Base-by-base conservation (phyloP, 345 rosid genomes). In the Arabidopsis suecica region DNA sequence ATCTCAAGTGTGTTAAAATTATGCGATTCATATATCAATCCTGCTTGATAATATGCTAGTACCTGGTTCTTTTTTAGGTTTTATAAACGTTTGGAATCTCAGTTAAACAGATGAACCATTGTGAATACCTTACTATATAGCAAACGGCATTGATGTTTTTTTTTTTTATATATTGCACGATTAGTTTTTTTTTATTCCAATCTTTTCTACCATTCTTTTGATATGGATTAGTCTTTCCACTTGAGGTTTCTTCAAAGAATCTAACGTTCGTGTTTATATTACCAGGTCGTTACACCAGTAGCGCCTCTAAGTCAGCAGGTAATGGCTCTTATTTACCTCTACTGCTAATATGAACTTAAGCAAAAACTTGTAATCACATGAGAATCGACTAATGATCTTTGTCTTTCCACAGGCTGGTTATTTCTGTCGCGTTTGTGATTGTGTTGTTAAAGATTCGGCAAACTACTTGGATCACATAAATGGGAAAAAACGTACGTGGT, bases 241-340 rank as follows among this genome's bases (percentile, higher is more conserved):
- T 37, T 28, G 1, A 38, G 45, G 66, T 44, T n/a, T 66, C 13
- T 6, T 42, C 6, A 9, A 9, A 61, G 51, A 59, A 34, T 65
- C 72, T 65, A 25, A 59, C 12, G 7, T 14, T 48, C 22, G 28
- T 54, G 36, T 3, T 72, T n/a, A 0, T 53, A 64, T 60, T 56
- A 75, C 78, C 91, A 92, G 99, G 98, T 92, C 64, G 97, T 95
- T 78, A 92, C 99, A 64, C 99, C 98, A 1, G 96, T 95, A 62
- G 97, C 99, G 63, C 99, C 98, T 71, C 77, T 95, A 76, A 92
- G 98, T 75, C 98, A 95, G 79, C 98, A 95, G 98, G 99, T 95
- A 71, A 83, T 51, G 47, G 23, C 53, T 55, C 42, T 48, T 47
- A 50, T 37, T 41, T 63, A 28, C 56, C 36, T 7, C 23, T 2